These are phyloP conservation scores for Biancaea sappan DNA, from an alignment of 306 rosid species.

Conservation along the genomic window DNA sequence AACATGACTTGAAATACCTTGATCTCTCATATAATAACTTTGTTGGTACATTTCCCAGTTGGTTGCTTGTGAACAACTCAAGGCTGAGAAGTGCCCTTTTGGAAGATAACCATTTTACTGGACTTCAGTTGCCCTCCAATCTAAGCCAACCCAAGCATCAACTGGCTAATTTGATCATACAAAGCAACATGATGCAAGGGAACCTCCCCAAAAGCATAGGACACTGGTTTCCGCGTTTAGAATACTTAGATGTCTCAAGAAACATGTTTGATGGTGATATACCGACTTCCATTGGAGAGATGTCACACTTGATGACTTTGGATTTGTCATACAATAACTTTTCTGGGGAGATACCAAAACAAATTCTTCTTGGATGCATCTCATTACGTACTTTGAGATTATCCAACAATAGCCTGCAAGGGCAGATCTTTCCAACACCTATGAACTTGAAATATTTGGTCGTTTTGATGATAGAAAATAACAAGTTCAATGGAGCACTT, in stretches of 20 bases:
- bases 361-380: background rate
- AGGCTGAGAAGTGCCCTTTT: background rate
- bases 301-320: background rate
- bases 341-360: background rate
- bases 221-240: background rate
- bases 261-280: constrained; percentile 15
- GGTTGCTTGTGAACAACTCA: constrained; percentile 25
- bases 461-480: background rate
- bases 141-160: background rate
- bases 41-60: background rate
- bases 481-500: background rate
- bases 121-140: background rate
- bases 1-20: background rate
- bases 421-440: too few relatives aligned
- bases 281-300: constrained; percentile 13
- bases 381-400: background rate
- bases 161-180: background rate
- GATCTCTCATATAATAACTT: constrained; percentile 11
- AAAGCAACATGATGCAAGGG: background rate
- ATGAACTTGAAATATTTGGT: background rate
- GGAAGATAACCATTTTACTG: background rate
- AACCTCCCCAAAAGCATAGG: background rate
- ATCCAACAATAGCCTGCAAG: constrained; percentile 12
- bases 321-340: constrained; percentile 4
- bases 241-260: background rate